Percentiles rank a stretch among this genome's conserved stretches.
phyloP scores from a whole-genome alignment of 1,284 basidiomycete genomes.

The Trichosporon coremiiforme region DNA sequence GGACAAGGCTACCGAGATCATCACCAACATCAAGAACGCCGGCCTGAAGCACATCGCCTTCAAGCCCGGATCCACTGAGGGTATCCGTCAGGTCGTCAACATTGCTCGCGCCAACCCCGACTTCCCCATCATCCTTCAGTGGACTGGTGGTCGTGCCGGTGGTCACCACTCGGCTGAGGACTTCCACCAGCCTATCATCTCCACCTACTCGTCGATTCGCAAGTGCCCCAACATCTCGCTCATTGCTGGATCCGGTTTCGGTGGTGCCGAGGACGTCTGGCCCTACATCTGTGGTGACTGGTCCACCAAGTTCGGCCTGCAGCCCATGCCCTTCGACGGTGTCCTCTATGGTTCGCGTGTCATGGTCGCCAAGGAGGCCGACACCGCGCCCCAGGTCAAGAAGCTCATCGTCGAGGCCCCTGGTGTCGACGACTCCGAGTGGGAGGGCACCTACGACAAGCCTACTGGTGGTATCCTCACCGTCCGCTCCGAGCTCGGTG shows the following conservation, averaged over 20 bases:
- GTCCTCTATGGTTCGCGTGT: constrained; percentile 94
- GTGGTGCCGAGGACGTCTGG: constrained; percentile 92
- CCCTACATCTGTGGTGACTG: constrained; percentile 96
- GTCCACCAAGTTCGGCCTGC: constrained; percentile 80
- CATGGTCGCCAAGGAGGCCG: constrained; percentile 98
- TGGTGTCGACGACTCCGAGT: constrained; percentile 87
- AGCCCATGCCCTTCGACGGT: constrained; percentile 99
- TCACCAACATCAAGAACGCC: constrained; percentile 69
- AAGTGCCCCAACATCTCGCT: constrained; percentile 85
- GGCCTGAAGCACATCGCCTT: constrained; percentile 95
- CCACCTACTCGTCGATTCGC: constrained; percentile 87
- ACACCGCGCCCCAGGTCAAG: constrained; percentile 91
- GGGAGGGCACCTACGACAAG: constrained; percentile 94
- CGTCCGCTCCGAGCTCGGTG: constrained; percentile 95
- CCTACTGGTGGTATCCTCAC: constrained; percentile 95
- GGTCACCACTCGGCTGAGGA: constrained; percentile 98
- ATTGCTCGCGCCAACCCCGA: constrained; percentile 93
- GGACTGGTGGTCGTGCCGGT: constrained; percentile 99
- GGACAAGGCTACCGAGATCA: constrained; percentile 93
- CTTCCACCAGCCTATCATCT: constrained; percentile 93
- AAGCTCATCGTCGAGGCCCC: constrained; percentile 90
- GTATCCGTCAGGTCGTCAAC: constrained; percentile 93
- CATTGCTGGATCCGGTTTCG: constrained; percentile 95
- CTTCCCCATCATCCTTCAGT: constrained; percentile 97
- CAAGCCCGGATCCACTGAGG: constrained; percentile 97